phyloP scores from a whole-genome alignment of 306 rosid genomes.

The Fagus crenata region DNA sequence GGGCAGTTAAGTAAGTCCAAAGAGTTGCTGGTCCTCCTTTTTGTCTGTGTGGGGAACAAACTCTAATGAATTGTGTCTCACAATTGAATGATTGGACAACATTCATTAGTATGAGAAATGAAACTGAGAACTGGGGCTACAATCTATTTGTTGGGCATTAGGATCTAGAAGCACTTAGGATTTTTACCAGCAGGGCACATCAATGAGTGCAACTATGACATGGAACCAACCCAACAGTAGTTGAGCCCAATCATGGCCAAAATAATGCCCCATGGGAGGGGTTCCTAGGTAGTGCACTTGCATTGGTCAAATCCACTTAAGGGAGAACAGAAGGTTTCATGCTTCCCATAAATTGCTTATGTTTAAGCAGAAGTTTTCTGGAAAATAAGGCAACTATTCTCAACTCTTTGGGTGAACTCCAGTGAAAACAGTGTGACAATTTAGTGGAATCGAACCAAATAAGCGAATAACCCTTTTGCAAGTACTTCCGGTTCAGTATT shows the following conservation, averaged over 20 bases:
- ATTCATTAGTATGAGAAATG: neutral
- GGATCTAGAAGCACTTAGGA: neutral
- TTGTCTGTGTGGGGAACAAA: neutral
- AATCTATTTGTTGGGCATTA: conserved; percentile 7
- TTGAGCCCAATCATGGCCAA: neutral
- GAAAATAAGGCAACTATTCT: neutral
- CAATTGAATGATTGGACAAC: neutral
- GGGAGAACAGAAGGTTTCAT: neutral
- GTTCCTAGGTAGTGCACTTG: neutral
- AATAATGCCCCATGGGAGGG: neutral
- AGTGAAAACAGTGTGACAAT: neutral
- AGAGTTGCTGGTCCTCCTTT: conserved; percentile 4
- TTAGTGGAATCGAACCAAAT: neutral
- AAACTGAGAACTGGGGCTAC: neutral
- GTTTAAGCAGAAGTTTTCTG: neutral
- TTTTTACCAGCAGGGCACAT: neutral
- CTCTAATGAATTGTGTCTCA: conserved; percentile 1
- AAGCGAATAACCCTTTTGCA: neutral
- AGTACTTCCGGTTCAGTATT: neutral
- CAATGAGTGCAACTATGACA: conserved; percentile 14
- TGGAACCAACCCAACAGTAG: conserved; percentile 9
- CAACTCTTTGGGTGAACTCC: neutral
- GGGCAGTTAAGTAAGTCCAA: neutral
- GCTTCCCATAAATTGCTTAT: neutral
- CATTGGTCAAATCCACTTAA: neutral